phyloP scores from a whole-genome alignment of 306 rosid species.

The Trifolium pratense region DNA sequence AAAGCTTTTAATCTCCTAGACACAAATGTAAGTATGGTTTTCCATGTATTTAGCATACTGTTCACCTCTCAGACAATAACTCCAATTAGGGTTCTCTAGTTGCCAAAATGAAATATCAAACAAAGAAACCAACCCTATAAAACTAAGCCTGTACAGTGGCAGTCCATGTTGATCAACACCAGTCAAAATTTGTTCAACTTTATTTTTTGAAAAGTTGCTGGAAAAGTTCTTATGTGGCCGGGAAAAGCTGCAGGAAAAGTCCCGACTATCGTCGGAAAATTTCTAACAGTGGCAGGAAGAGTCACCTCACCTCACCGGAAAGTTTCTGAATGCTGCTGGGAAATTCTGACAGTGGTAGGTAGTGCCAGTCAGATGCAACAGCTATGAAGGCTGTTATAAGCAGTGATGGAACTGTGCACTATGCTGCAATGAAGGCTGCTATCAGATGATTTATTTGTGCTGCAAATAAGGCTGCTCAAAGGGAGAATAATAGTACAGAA shows the following conservation, averaged over 20 bases:
- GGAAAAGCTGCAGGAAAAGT: neutral
- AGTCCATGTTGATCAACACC: neutral
- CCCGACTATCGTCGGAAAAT: neutral
- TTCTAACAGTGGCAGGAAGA: neutral
- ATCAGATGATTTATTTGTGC: neutral
- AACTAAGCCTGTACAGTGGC: neutral
- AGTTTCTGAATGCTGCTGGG: constrained; percentile 1
- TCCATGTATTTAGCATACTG: constrained; percentile 28
- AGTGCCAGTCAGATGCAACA: neutral
- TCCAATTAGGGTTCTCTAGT: neutral
- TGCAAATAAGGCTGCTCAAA: neutral
- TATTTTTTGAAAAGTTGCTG: neutral
- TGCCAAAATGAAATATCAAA: neutral
- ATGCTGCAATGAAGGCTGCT: neutral
- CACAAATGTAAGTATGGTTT: constrained; percentile 57
- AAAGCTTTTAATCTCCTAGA: constrained; percentile 85
- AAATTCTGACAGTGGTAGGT: neutral
- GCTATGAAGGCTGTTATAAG: constrained; percentile 14
- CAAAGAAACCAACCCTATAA: constrained; percentile 10
- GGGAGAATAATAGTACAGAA: neutral
- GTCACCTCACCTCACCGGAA: neutral
- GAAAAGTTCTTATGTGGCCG: neutral
- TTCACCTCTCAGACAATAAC: neutral
- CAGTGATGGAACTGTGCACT: constrained; percentile 8
- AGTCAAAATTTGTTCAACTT: neutral